Evolutionary conservation across 2,329 filamentous ascomycete species (phyloP).

Genomic region (Aspergillus viridinutans): DNA sequence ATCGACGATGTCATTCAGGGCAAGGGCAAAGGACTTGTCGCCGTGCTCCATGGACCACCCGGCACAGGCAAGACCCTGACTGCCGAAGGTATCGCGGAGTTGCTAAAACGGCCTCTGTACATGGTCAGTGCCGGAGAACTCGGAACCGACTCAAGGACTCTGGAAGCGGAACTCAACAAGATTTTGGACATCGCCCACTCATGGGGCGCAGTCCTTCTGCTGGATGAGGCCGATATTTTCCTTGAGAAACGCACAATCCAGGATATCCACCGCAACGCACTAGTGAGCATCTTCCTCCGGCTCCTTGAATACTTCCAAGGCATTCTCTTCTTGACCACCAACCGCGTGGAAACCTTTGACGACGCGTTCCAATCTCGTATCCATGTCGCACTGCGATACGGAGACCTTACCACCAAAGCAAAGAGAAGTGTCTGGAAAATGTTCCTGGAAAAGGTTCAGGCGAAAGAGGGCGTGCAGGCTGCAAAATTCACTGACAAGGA

Average conservation of each 20-base stretch:
- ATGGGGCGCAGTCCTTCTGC: slow-evolving; percentile 79
- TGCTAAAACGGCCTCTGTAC: slow-evolving; percentile 76
- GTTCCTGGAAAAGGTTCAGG: slow-evolving; percentile 70
- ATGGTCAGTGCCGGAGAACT: slow-evolving; percentile 79
- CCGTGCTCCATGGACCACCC: slow-evolving; percentile 77
- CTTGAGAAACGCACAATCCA: slow-evolving; percentile 77
- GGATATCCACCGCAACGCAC: slow-evolving; percentile 78
- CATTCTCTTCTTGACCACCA: slow-evolving; percentile 85
- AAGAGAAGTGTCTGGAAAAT: slow-evolving; percentile 78
- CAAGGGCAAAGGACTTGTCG: slow-evolving; percentile 80
- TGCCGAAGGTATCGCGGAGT: slow-evolving; percentile 78
- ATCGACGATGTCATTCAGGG: slow-evolving; percentile 80
- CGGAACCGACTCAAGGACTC: slow-evolving; percentile 67
- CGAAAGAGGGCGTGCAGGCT: slow-evolving; percentile 57
- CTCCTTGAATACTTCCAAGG: slow-evolving; percentile 89
- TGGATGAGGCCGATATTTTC: slow-evolving; percentile 84
- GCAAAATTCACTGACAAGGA: slow-evolving; percentile 55
- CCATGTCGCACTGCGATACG: slow-evolving; percentile 78
- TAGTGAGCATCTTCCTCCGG: slow-evolving; percentile 82
- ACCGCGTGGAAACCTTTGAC: slow-evolving; percentile 81
- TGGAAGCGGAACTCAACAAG: slow-evolving; percentile 75
- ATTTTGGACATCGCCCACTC: slow-evolving; percentile 81
- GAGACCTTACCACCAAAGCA: slow-evolving; percentile 66
- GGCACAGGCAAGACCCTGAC: slow-evolving; percentile 88
- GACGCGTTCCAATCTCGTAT: slow-evolving; percentile 87